Percentiles rank a stretch among this genome's conserved stretches.
Conservation (phyloP, 2,329 filamentous ascomycete species). For the Byssothecium circinans region DNA sequence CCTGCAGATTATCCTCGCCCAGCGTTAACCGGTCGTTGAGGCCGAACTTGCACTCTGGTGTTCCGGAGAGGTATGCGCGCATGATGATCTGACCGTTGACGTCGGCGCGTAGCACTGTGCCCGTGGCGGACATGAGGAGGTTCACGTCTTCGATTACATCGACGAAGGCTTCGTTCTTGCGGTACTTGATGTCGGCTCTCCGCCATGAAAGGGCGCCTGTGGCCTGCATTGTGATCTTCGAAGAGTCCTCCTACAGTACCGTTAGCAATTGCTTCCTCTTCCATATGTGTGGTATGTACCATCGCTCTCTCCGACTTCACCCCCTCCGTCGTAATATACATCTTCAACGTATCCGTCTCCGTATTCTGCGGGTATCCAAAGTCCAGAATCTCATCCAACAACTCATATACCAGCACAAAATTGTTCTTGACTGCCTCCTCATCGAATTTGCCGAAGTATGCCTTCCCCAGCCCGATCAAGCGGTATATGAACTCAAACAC, state of each 20-base stretch:
- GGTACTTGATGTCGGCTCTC: slow-evolving; percentile 95
- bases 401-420: slow-evolving; percentile 97
- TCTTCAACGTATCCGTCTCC: slow-evolving; percentile 97
- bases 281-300: slow-evolving; percentile 29
- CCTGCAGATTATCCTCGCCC: slow-evolving; percentile 65
- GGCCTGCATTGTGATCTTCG: slow-evolving; percentile 98
- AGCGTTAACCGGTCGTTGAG: slow-evolving; percentile 92
- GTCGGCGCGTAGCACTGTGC: slow-evolving; percentile 90
- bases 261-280: slow-evolving; percentile 18
- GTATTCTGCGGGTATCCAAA: slow-evolving; percentile 99
- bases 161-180: slow-evolving; percentile 99
- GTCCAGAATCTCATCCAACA: slow-evolving; percentile 96
- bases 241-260: slow-evolving; percentile 71
- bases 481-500: slow-evolving; percentile 98
- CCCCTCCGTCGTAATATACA: slow-evolving; percentile 99
- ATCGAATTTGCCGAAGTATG: slow-evolving; percentile 98
- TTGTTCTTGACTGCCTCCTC: slow-evolving; percentile 99
- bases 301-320: slow-evolving; percentile 86
- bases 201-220: slow-evolving; percentile 97
- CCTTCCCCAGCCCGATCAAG: slow-evolving; percentile 83
- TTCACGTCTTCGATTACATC: slow-evolving; percentile 99
- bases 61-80: slow-evolving; percentile 95
- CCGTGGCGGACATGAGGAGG: slow-evolving; percentile 96
- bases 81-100: slow-evolving; percentile 98
- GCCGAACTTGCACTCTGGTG: slow-evolving; percentile 97